These are phyloP conservation scores for Rhodotorula sp. DNA, from an alignment of 1,284 basidiomycete species.

Conservation along the genomic window DNA sequence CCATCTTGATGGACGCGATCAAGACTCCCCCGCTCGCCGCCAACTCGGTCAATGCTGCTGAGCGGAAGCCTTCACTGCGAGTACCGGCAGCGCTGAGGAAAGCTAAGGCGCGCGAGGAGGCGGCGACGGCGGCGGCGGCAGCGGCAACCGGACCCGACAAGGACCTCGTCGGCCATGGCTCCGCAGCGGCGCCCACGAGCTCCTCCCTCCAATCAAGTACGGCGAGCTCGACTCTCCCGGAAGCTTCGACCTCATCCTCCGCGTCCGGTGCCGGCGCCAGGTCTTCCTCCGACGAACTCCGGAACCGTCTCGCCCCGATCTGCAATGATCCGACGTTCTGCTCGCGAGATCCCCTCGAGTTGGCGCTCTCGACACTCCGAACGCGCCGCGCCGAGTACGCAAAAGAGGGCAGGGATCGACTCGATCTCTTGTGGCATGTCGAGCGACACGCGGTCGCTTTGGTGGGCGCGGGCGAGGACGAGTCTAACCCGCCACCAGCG, in stretches of 20 bases:
- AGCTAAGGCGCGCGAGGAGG: neutral
- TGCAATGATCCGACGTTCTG: neutral
- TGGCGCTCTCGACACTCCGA: neutral
- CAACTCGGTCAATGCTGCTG: neutral
- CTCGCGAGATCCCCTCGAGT: neutral
- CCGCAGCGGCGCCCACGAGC: neutral
- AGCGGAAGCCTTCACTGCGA: neutral
- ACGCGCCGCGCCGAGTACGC: neutral
- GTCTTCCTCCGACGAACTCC: neutral
- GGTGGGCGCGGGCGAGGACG: neutral
- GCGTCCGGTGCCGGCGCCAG: neutral
- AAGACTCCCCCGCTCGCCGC: neutral
- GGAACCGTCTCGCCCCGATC: constrained; percentile 2
- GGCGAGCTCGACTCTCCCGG: too few relatives aligned
- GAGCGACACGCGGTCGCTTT: neutral
- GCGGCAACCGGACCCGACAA: neutral
- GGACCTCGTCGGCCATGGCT: neutral
- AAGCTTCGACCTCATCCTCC: neutral
- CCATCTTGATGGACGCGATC: neutral
- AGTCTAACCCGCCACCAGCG: neutral
- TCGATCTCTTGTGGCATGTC: neutral
- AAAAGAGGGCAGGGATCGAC: neutral
- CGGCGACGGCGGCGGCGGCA: neutral
- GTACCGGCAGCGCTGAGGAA: constrained; percentile 1
- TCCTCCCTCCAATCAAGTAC: neutral